phyloP scores from a whole-genome alignment of 1,284 basidiomycete genomes.

The Leccinum huronense region DNA sequence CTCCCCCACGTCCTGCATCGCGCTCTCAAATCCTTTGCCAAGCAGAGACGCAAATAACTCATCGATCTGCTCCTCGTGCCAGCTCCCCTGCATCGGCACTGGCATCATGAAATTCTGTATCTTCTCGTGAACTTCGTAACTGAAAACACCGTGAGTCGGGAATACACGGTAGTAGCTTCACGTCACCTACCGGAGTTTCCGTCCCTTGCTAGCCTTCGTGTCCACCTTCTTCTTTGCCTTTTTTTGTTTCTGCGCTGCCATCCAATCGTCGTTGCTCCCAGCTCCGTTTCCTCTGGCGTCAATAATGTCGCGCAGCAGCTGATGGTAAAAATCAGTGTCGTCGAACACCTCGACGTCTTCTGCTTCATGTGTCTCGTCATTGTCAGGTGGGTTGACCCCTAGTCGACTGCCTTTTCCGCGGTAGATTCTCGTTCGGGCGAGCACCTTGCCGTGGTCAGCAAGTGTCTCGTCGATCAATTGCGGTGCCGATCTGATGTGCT shows the following conservation, averaged over 20 bases:
- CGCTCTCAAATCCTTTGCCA: constrained; percentile 60
- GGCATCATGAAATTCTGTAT: constrained; percentile 94
- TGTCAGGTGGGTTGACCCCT: constrained; percentile 31
- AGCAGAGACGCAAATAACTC: constrained; percentile 86
- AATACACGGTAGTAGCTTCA: neutral
- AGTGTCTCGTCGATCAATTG: constrained; percentile 73
- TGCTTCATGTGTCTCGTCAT: constrained; percentile 32
- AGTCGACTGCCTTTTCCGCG: constrained; percentile 48
- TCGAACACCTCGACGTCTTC: constrained; percentile 68
- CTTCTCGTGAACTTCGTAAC: constrained; percentile 92
- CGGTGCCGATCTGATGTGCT: constrained; percentile 59
- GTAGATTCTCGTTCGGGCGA: constrained; percentile 56
- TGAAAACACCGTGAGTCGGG: constrained; percentile 33
- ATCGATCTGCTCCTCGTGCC: constrained; percentile 94
- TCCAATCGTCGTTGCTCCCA: constrained; percentile 56
- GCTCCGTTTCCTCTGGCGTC: constrained; percentile 56
- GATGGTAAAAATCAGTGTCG: constrained; percentile 90
- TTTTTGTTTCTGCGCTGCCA: constrained; percentile 62
- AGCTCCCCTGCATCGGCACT: constrained; percentile 60
- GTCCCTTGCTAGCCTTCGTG: constrained; percentile 90
- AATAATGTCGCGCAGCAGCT: constrained; percentile 85
- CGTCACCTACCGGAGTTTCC: constrained; percentile 68
- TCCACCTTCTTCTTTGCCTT: constrained; percentile 83
- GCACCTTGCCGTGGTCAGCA: constrained; percentile 51
- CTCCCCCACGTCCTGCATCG: constrained; percentile 26